Evolutionary conservation across 2,329 filamentous ascomycete genomes (phyloP).

Genomic region (Bipolaris bicolor): DNA sequence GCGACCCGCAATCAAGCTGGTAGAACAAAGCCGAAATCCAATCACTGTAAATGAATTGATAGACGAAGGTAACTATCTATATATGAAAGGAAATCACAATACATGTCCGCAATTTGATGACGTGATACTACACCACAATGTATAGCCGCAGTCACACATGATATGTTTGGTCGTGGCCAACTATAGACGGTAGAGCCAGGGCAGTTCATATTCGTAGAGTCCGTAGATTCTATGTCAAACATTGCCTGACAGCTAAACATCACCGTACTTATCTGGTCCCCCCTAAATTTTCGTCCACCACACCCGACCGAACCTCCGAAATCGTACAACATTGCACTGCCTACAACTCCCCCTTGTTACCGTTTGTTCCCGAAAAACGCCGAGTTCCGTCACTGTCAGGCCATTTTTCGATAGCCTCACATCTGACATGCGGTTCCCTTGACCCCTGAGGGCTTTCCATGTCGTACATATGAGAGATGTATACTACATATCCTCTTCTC

Average conservation of each 20-base stretch:
- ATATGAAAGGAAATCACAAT: too few species aligned
- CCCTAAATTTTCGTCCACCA: too few species aligned
- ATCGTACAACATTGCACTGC: background rate
- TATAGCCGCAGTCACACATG: background rate
- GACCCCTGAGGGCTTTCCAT: too few species aligned
- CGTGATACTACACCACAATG: too few species aligned
- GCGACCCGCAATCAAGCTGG: too few species aligned
- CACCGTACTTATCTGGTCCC: too few species aligned
- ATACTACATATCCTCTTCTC: background rate
- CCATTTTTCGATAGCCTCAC: slow-evolving; percentile 12
- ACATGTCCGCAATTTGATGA: too few species aligned
- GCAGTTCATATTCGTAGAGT: background rate
- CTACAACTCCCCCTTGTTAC: too few species aligned
- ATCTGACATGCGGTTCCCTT: background rate
- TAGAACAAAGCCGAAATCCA: too few species aligned
- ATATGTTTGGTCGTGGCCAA: background rate
- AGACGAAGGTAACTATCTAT: too few species aligned
- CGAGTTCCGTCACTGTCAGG: slow-evolving; percentile 10
- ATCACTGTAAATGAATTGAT: too few species aligned
- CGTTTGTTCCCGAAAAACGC: background rate
- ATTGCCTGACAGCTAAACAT: background rate
- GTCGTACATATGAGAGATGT: background rate
- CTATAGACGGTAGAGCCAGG: background rate
- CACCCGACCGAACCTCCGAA: background rate
- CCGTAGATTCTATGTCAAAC: background rate